Percentiles rank a stretch among this genome's conserved stretches.
Evolutionary conservation across 2,329 filamentous ascomycete species (phyloP).

Genomic region (Leptoxyphium fumago): DNA sequence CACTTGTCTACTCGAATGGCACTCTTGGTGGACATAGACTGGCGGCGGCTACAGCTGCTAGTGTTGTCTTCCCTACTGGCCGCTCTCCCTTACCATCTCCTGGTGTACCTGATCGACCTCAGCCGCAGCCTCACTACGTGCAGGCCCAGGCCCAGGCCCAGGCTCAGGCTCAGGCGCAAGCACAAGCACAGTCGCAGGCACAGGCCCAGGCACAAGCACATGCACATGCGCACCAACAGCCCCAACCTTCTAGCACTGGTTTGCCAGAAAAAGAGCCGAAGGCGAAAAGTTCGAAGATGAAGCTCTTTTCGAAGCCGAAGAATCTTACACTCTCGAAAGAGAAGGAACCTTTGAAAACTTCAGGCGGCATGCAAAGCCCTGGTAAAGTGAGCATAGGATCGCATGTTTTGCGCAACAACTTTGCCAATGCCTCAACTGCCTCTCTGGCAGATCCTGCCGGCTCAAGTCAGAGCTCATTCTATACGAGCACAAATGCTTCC

Average conservation of each 20-base stretch:
- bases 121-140: constrained; percentile 7
- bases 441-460: constrained; percentile 47
- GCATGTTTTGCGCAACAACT: constrained; percentile 37
- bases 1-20: constrained; percentile 42
- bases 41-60: constrained; percentile 57
- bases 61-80: constrained; percentile 49
- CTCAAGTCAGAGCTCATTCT: constrained; percentile 47
- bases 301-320: constrained; percentile 64
- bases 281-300: constrained; percentile 60
- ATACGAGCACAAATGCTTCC: constrained; percentile 61
- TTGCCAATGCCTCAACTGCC: constrained; percentile 54
- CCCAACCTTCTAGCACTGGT: constrained; percentile 2
- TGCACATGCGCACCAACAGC: neutral
- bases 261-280: constrained; percentile 43
- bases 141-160: neutral
- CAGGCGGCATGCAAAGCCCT: constrained; percentile 57
- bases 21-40: constrained; percentile 44
- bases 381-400: constrained; percentile 39
- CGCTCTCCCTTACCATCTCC: constrained; percentile 39
- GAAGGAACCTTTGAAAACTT: constrained; percentile 42
- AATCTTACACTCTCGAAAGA: constrained; percentile 59
- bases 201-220: too few relatives aligned
- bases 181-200: too few relatives aligned
- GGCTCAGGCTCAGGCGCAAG: too few relatives aligned
- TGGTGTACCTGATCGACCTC: constrained; percentile 9